Percentiles rank a stretch among this genome's conserved stretches.
These are phyloP conservation scores for Stenogyne calaminthoides DNA, from an alignment of 305 asterid genomes.

Conservation along the genomic window DNA sequence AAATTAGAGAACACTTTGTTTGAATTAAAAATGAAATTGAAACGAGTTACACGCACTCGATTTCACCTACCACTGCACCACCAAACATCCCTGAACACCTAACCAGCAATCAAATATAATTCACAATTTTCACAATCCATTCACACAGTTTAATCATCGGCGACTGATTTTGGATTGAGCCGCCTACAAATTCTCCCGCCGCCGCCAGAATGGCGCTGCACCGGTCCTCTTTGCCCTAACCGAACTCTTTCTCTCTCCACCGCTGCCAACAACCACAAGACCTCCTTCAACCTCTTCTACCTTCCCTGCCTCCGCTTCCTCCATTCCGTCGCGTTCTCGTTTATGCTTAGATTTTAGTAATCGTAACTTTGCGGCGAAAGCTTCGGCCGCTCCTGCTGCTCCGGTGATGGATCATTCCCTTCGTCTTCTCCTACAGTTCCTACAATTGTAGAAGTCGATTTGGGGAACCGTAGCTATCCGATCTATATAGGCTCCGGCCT, in stretches of 20 bases:
- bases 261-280: conserved; percentile 30
- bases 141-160: neutral
- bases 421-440: conserved; percentile 47
- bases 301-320: conserved; percentile 39
- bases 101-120: conserved; percentile 13
- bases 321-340: conserved; percentile 32
- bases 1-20: too few species aligned
- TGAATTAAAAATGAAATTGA: too few species aligned
- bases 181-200: conserved; percentile 28
- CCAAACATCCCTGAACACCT: conserved; percentile 25
- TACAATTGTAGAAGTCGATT: conserved; percentile 76
- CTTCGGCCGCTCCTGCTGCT: conserved; percentile 49
- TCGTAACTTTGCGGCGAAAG: conserved; percentile 38
- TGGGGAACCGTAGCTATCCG: conserved; percentile 96
- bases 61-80: conserved; percentile 39
- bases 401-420: conserved; percentile 65
- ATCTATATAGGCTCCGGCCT: conserved; percentile 96
- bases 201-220: conserved; percentile 42
- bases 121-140: conserved; percentile 6
- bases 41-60: neutral
- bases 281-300: conserved; percentile 36
- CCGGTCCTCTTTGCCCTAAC: conserved; percentile 52
- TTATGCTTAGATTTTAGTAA: conserved; percentile 23
- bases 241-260: conserved; percentile 40
- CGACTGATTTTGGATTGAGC: conserved; percentile 8